These are phyloP conservation scores for Chaetomiaceae sp. DNA, from an alignment of 2,329 filamentous ascomycete genomes.

Conservation along the genomic window DNA sequence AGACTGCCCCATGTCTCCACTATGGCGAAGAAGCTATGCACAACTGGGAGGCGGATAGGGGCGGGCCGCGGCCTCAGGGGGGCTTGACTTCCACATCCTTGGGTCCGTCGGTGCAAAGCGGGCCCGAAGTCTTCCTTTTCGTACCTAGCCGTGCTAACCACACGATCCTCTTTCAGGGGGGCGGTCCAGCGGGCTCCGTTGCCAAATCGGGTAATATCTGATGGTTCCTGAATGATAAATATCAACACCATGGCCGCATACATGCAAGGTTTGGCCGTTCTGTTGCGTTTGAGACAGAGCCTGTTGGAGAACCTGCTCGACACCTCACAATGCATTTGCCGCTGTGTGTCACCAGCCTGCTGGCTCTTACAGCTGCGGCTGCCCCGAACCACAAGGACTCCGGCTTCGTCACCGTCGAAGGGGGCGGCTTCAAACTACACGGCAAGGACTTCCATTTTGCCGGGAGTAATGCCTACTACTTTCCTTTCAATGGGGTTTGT, in stretches of 20 bases:
- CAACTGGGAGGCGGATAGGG: neutral
- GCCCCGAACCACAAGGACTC: conserved; percentile 13
- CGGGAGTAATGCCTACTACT: conserved; percentile 52
- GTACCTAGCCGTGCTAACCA: conserved; percentile 5
- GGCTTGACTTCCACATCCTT: neutral
- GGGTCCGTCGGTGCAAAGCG: no score
- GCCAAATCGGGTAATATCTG: neutral
- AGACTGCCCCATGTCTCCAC: no score
- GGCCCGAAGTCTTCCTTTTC: no score
- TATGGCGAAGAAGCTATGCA: neutral
- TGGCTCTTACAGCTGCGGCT: conserved; percentile 15
- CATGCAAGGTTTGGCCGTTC: neutral
- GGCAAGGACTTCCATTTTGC: conserved; percentile 52
- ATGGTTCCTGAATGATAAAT: neutral
- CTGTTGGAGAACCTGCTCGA: neutral
- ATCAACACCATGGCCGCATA: conserved; percentile 4
- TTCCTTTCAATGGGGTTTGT: conserved; percentile 47
- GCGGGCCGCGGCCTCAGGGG: neutral
- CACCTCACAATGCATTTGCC: conserved; percentile 11
- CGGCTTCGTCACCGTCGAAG: conserved; percentile 44
- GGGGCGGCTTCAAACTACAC: conserved; percentile 46
- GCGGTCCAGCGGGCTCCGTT: conserved; percentile 12
- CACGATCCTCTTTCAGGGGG: conserved; percentile 1
- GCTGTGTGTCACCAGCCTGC: conserved; percentile 10
- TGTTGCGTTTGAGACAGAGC: neutral